phyloP scores from a whole-genome alignment of 2,329 filamentous ascomycete species.

The Didymella exigua region DNA sequence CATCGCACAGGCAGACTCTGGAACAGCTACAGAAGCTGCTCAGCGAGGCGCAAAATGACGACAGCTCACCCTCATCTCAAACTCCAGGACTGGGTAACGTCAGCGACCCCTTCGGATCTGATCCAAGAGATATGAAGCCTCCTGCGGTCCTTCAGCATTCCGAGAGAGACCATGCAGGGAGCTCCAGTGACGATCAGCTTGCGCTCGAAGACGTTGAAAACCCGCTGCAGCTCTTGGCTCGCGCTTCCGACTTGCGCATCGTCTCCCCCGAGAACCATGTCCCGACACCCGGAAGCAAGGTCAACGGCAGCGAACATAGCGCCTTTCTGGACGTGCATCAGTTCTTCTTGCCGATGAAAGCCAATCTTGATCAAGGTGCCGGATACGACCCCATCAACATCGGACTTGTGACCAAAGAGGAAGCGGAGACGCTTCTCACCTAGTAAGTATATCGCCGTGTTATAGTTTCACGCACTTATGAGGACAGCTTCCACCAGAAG shows the following conservation, averaged over 20 bases:
- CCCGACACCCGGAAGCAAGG: constrained; percentile 37
- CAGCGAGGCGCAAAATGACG: constrained; percentile 51
- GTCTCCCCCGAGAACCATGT: constrained; percentile 28
- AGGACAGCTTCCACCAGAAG: constrained; percentile 67
- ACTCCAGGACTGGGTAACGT: background rate
- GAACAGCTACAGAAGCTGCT: constrained; percentile 57
- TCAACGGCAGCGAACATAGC: constrained; percentile 42
- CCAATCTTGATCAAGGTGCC: constrained; percentile 66
- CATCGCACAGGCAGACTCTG: constrained; percentile 30
- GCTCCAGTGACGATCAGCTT: constrained; percentile 52
- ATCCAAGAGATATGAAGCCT: constrained; percentile 17
- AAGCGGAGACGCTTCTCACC: constrained; percentile 67
- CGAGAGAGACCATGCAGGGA: constrained; percentile 36
- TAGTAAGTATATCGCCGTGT: constrained; percentile 58
- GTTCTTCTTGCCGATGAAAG: constrained; percentile 70
- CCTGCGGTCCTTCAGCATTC: constrained; percentile 16
- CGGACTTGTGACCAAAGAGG: constrained; percentile 69
- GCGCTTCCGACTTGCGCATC: constrained; percentile 62
- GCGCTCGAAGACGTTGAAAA: constrained; percentile 74
- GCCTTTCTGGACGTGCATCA: constrained; percentile 60
- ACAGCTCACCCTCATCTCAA: constrained; percentile 4
- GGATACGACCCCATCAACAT: constrained; percentile 73
- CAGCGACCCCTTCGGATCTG: constrained; percentile 13
- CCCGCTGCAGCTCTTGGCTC: constrained; percentile 72
- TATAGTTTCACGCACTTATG: background rate